Evolutionary conservation across 352 stramenopile species (phyloP), one percentile per base, ranked within the genome.

Genomic region (Globisporangium parvum): DNA sequence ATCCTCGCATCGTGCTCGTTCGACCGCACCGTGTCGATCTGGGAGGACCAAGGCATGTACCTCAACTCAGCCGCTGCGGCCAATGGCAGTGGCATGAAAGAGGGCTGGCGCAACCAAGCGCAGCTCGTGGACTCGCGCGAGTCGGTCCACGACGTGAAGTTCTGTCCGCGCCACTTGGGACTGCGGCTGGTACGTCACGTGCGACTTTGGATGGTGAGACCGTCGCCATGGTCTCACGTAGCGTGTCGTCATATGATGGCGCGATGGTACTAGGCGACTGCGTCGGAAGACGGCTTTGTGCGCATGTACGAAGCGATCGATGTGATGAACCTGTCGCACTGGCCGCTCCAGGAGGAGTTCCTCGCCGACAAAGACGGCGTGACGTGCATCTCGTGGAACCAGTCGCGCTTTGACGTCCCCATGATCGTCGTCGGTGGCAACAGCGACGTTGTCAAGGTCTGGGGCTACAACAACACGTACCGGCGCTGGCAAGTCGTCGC

Each of bases 271-370:
- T 66, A 92, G 83, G 96, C 96, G 2, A 98, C 91, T 3, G 95
- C 89, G 11, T 97, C 87, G 14, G 91, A 96, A 26, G 96, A 98
- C 73, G 96, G 95, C 20, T 90, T 90, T 65, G 93, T 98, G 35
- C 83, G 93, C 51, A 97, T 98, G 69, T 98, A 98, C 72, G 92
- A 98, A 70, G 91, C 91, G 18, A 87, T 97, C 26, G 93, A 98
- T 68, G 83, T 96, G 39, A 97, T 97, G 87, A 98, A 98, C 67
- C 60, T 98, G 47, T 89, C 91, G 28, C 87, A 98, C 66, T 98
- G 94, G 94, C 88, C 92, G 35, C 64, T 98, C 51, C 84, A 92
- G 60, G 83, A 95, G 44, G 80, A 91, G 53, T 93, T 93, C 46
- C 53, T 93, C 23, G 82, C 84, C 28, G 82, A 92, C 63, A 86